Percentiles rank a stretch among this genome's conserved stretches.
Evolutionary conservation across 2,329 filamentous ascomycete species (phyloP).

Genomic region (Neonectria ditissima): DNA sequence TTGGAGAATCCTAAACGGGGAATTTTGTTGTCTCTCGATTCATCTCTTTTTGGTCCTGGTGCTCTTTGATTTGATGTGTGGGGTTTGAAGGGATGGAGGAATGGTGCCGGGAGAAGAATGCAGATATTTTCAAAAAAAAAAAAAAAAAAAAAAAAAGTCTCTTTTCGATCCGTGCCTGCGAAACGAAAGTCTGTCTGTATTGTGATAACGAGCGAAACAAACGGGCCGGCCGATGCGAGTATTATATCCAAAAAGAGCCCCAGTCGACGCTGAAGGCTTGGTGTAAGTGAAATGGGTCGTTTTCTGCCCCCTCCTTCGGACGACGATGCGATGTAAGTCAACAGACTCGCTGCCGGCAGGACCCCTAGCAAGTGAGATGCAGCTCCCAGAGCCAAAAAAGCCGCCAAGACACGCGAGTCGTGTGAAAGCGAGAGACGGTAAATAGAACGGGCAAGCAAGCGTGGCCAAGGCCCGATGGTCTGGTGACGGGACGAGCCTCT

Average conservation of each 20-base stretch:
- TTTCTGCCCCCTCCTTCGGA: conserved; percentile 22
- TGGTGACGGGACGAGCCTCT: conserved; percentile 38
- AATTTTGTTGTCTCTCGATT: conserved; percentile 22
- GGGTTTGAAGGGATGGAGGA: background rate
- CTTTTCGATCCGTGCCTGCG: conserved; percentile 18
- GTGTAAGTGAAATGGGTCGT: conserved; percentile 37
- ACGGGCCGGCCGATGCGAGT: conserved; percentile 17
- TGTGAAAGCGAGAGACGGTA: conserved; percentile 22
- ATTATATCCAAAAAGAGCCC: conserved; percentile 25
- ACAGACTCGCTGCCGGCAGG: conserved; percentile 4
- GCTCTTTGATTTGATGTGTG: too few species aligned
- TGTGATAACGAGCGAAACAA: conserved; percentile 13
- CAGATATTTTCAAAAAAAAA: background rate
- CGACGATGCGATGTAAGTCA: conserved; percentile 1
- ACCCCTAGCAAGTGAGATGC: conserved; percentile 4
- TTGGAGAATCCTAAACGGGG: conserved; percentile 19
- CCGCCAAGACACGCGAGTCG: conserved; percentile 24
- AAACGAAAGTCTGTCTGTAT: conserved; percentile 14
- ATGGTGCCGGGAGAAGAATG: background rate
- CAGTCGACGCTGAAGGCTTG: conserved; percentile 16
- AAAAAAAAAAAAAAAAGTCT: background rate
- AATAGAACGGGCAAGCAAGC: conserved; percentile 18
- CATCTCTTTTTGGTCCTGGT: conserved; percentile 8
- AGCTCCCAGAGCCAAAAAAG: background rate
- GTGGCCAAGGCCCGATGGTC: conserved; percentile 41